phyloP scores from a whole-genome alignment of 768 basidiomycete species.

The Pleurotus djamor region DNA sequence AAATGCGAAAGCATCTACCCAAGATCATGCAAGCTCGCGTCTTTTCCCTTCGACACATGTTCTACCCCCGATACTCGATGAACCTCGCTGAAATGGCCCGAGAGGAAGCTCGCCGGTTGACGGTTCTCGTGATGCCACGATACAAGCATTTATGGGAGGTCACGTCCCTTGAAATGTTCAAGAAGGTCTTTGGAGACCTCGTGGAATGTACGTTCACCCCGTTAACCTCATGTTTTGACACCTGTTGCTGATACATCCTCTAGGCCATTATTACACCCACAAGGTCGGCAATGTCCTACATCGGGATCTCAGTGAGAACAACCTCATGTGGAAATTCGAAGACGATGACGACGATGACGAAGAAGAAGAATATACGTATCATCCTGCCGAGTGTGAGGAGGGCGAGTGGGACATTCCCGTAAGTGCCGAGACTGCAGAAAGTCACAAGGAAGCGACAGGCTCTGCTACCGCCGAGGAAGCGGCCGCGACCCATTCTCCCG shows the following conservation, averaged over 20 bases:
- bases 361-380: neutral
- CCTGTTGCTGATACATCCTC: no score
- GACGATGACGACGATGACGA: slow-evolving; percentile 2
- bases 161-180: neutral
- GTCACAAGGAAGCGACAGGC: no score
- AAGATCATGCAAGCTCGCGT: neutral
- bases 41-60: neutral
- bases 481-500: no score
- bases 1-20: neutral
- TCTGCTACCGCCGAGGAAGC: no score
- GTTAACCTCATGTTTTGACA: no score
- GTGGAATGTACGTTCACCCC: neutral
- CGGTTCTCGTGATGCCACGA: neutral
- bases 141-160: neutral
- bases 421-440: no score
- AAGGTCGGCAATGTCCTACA: slow-evolving; percentile 17
- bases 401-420: neutral
- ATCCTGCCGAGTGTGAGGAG: neutral
- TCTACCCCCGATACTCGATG: neutral
- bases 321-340: slow-evolving; percentile 20
- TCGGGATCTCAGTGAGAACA: slow-evolving; percentile 25
- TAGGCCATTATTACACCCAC: slow-evolving; percentile 26
- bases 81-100: neutral
- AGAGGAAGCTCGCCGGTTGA: neutral
- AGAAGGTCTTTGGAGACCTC: neutral